Evolutionary conservation across 352 stramenopile genomes (phyloP).

Genomic region (Globisporangium sylvaticum): DNA sequence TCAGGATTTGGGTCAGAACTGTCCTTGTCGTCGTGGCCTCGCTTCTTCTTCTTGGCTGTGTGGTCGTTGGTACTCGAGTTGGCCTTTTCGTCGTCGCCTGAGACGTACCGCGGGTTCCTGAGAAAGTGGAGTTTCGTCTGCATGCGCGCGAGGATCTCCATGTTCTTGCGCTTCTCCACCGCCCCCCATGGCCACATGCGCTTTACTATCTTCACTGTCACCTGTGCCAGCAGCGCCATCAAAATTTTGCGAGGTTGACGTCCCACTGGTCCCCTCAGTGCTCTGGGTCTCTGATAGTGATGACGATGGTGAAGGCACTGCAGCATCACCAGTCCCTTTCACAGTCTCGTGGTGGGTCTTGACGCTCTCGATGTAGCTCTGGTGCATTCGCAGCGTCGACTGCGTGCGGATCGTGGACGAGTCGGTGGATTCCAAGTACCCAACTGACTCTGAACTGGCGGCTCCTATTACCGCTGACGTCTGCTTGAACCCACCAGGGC

Average conservation of each 20-base stretch:
- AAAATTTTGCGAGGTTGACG: background rate
- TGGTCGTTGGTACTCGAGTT: background rate
- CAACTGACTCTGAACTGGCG: constrained; percentile 21
- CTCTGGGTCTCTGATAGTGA: background rate
- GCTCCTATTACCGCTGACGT: constrained; percentile 17
- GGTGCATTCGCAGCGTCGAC: constrained; percentile 41
- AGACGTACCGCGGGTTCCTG: constrained; percentile 54
- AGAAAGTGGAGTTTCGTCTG: constrained; percentile 75
- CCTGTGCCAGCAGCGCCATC: background rate
- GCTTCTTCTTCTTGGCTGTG: background rate
- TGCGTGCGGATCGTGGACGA: constrained; percentile 42
- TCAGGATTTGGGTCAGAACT: background rate
- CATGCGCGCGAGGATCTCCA: constrained; percentile 69
- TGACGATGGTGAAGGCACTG: background rate
- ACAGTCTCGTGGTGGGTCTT: constrained; percentile 22
- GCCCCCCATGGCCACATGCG: constrained; percentile 31
- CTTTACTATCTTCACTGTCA: background rate
- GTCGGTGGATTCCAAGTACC: constrained; percentile 56
- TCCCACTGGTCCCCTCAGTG: background rate
- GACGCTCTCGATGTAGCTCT: constrained; percentile 37
- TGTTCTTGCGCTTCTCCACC: constrained; percentile 54
- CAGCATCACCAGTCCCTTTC: background rate
- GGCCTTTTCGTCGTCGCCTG: background rate
- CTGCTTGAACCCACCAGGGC: constrained; percentile 4
- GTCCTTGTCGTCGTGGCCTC: background rate